Conservation (phyloP, 352 stramenopile species). For the Elongisporangium undulatum region DNA sequence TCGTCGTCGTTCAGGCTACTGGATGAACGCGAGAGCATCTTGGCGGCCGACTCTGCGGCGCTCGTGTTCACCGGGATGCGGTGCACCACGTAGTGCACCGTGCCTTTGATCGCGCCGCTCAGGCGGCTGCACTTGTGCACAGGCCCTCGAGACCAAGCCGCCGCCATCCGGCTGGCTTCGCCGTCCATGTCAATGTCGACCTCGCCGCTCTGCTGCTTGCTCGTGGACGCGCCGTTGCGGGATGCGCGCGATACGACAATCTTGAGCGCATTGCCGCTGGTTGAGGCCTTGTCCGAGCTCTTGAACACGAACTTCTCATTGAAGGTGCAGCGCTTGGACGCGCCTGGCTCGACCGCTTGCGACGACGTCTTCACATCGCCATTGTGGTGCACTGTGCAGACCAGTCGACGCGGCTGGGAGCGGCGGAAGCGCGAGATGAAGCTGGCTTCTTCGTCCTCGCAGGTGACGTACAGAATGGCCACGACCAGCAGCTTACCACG, state of each 20-base stretch:
- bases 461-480: not conserved
- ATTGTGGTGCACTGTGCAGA: not conserved
- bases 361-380: not conserved
- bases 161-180: not conserved
- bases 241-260: not conserved
- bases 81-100: slow-evolving; percentile 38
- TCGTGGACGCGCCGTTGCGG: not conserved
- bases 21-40: slow-evolving; percentile 20
- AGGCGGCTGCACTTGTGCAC: slow-evolving; percentile 19
- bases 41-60: slow-evolving; percentile 16
- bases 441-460: not conserved
- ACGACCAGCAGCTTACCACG: not conserved
- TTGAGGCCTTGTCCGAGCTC: not conserved
- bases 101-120: slow-evolving; percentile 10
- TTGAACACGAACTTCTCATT: not conserved
- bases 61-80: slow-evolving; percentile 28
- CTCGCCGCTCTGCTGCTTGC: slow-evolving; percentile 20
- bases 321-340: not conserved
- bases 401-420: not conserved
- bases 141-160: slow-evolving; percentile 7
- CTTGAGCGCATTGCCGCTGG: not conserved
- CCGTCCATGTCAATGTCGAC: slow-evolving; percentile 28
- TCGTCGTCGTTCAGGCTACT: slow-evolving; percentile 39
- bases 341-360: not conserved
- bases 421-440: not conserved